Evolutionary conservation across 169 alveolate species (phyloP), one percentile per base, ranked within the genome.

Genomic region (Cryptosporidium meleagridis): DNA sequence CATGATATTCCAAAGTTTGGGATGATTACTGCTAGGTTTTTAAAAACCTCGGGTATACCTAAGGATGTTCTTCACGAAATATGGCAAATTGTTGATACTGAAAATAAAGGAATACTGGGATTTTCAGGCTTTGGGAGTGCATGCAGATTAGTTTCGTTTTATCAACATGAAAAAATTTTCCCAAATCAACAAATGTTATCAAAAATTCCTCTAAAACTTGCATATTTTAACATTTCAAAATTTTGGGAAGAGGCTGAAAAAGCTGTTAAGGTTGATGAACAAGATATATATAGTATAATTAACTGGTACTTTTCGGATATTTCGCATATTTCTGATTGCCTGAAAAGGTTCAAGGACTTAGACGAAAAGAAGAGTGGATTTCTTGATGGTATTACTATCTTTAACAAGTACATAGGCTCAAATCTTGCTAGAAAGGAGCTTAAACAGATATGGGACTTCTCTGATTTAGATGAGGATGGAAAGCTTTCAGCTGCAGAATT

Each of bases 401-500:
- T 80, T 21, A 62, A 80, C 39, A 37, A 21, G 44, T 80, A 37
- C 14, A 65, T 62, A 14, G 26, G 41, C 48, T 80, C 89, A 26
- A n/a, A 16, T 37, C 35, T 80, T 29, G 7, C 48, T 37, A 12
- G 69, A n/a, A 44, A 35, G 41, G 67, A 61, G 10, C 44, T 80
- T 14, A 62, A 45, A 65, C 41, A 62, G 52, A 80, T 80, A 3
- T 80, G 89, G 89, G 26, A 62, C 44, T 65, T 23, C 62, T 59
- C 89, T 26, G 89, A 80, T 65, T 26, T 65, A 35, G 89, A 80
- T 41, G 51, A 39, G 5, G 89, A 80, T 59, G 89, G 89, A 18
- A 62, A 48, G 45, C 35, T 80, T 7, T 44, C 80, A 2, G 41
- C 68, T 14, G 35, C 67, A 26, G 89, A 80, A 41, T 80, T 80